Conservation (phyloP, 169 alveolate species). For the Eimeria praecox region DNA sequence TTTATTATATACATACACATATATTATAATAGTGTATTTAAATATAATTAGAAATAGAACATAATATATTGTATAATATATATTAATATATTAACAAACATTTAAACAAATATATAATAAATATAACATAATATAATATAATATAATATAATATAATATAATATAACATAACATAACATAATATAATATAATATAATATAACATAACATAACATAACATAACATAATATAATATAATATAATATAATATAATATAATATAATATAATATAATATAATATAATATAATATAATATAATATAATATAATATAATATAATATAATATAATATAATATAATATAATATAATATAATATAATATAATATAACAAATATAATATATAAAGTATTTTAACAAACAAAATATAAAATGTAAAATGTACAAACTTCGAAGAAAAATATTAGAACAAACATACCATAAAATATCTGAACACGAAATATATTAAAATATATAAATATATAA, state of each 20-base stretch:
- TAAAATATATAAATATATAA: no score
- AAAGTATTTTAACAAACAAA: neutral
- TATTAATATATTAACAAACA: neutral
- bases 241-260: neutral
- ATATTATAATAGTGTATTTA: no score
- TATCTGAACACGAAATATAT: neutral
- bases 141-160: neutral
- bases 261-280: neutral
- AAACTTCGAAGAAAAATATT: neutral
- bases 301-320: neutral
- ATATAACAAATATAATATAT: neutral
- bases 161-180: neutral
- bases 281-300: neutral
- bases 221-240: neutral
- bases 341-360: neutral
- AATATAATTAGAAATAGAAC: neutral
- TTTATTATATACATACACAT: neutral
- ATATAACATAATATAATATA: neutral
- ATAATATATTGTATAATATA: neutral
- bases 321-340: neutral
- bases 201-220: neutral
- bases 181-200: neutral
- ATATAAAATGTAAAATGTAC: neutral
- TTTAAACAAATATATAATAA: neutral
- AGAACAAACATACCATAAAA: neutral